Conservation (phyloP, 2,329 filamentous ascomycete species). For the Claviceps arundinis region DNA sequence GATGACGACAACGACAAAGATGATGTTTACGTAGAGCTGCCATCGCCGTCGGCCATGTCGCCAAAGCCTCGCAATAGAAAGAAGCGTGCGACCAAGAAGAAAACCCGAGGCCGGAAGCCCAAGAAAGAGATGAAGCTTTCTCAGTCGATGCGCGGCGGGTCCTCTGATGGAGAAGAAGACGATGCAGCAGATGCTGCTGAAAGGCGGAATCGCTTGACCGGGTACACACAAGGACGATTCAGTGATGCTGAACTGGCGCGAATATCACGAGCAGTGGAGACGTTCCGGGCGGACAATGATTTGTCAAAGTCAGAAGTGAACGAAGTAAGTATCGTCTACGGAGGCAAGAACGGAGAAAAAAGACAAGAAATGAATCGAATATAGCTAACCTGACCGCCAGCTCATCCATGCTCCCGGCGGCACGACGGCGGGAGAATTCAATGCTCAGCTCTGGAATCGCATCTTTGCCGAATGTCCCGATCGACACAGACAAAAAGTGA, state of each 20-base stretch:
- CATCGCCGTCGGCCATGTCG: conserved; percentile 20
- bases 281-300: conserved; percentile 28
- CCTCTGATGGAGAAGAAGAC: conserved; percentile 10
- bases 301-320: conserved; percentile 35
- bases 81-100: conserved; percentile 17
- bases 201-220: conserved; percentile 14
- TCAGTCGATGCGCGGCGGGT: conserved; percentile 12
- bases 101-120: conserved; percentile 7
- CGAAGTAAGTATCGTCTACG: conserved; percentile 20
- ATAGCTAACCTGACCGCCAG: conserved; percentile 6
- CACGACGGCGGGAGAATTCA: conserved; percentile 21
- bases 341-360: not conserved
- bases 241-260: conserved; percentile 27
- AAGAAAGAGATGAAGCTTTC: conserved; percentile 10
- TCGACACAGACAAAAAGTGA: conserved; percentile 38
- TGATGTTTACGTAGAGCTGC: conserved; percentile 13
- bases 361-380: not conserved
- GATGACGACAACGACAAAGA: conserved; percentile 10
- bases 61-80: conserved; percentile 17
- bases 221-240: conserved; percentile 28
- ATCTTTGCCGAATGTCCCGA: conserved; percentile 36
- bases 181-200: conserved; percentile 6
- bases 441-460: conserved; percentile 34
- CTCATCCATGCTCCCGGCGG: conserved; percentile 24
- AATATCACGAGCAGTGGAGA: conserved; percentile 28